Percentiles rank a stretch among this genome's conserved stretches.
Evolutionary conservation across 192 early-diverging fungal genomes (phyloP).

Genomic region (Neocallimastix lanati): DNA sequence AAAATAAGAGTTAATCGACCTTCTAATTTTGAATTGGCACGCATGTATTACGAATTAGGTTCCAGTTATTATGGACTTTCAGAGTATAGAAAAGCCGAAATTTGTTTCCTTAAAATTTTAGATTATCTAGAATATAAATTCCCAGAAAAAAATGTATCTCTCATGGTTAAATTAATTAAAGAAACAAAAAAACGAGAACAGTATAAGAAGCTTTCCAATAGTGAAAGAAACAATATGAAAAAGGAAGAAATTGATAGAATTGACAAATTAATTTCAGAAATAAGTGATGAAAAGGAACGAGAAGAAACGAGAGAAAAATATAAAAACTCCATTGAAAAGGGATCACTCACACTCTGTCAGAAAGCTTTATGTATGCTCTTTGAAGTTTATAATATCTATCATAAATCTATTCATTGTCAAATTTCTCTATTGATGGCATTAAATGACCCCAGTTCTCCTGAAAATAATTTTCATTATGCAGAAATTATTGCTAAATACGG

Average conservation of each 20-base stretch:
- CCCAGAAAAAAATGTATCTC: not conserved
- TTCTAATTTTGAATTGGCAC: not conserved
- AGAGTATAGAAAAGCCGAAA: not conserved
- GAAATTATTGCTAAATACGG: not conserved
- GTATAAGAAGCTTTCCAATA: not conserved
- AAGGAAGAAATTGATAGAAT: not conserved
- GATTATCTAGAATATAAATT: not conserved
- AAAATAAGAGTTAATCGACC: not conserved
- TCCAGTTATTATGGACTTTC: not conserved
- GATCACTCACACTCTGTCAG: not conserved
- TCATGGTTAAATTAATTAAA: not conserved
- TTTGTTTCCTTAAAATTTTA: not conserved
- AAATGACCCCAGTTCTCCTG: not conserved
- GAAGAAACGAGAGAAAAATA: not conserved
- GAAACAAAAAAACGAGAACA: not conserved
- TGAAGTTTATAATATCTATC: not conserved
- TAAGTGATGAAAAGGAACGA: not conserved
- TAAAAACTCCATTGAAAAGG: not conserved
- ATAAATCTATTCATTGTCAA: not conserved
- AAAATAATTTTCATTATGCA: not conserved
- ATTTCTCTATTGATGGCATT: not conserved
- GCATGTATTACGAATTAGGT: not conserved
- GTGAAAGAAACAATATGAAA: not conserved
- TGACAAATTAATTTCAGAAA: not conserved
- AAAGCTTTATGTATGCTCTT: not conserved